phyloP scores from a whole-genome alignment of 768 basidiomycete species.

The Amyloporia xantha region DNA sequence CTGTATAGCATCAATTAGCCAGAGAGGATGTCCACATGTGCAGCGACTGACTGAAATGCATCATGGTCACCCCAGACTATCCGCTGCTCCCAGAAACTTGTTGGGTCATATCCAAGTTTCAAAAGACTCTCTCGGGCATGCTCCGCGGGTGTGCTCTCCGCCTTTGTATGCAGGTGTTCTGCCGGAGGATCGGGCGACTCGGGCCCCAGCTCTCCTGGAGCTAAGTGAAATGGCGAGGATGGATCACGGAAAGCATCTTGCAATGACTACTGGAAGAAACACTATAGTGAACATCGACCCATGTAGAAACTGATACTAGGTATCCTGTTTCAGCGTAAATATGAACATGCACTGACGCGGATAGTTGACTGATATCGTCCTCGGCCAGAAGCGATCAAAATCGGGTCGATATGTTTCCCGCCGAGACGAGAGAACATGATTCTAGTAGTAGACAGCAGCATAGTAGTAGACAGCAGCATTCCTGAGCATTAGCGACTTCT shows the following conservation, averaged over 20 bases:
- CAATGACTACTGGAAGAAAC: constrained; percentile 38
- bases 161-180: constrained; percentile 7
- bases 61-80: constrained; percentile 82
- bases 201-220: constrained; percentile 54
- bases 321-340: background rate
- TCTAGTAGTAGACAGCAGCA: too few species aligned
- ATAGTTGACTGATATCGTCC: background rate
- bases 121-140: constrained; percentile 39
- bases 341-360: background rate
- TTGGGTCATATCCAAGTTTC: constrained; percentile 48
- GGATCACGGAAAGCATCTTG: constrained; percentile 58
- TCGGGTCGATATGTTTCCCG: too few species aligned
- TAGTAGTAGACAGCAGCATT: too few species aligned
- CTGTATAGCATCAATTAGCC: constrained; percentile 29
- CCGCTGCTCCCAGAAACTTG: constrained; percentile 70
- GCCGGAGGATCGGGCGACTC: constrained; percentile 45
- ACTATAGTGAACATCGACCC: too few species aligned
- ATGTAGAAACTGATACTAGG: too few species aligned
- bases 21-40: too few species aligned
- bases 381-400: background rate
- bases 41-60: constrained; percentile 69
- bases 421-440: too few species aligned
- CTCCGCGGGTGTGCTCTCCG: constrained; percentile 14
- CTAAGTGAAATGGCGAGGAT: constrained; percentile 56
- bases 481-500: too few species aligned